Conservation (phyloP, 805 yeast genomes). For the Candida qinlingensis region DNA sequence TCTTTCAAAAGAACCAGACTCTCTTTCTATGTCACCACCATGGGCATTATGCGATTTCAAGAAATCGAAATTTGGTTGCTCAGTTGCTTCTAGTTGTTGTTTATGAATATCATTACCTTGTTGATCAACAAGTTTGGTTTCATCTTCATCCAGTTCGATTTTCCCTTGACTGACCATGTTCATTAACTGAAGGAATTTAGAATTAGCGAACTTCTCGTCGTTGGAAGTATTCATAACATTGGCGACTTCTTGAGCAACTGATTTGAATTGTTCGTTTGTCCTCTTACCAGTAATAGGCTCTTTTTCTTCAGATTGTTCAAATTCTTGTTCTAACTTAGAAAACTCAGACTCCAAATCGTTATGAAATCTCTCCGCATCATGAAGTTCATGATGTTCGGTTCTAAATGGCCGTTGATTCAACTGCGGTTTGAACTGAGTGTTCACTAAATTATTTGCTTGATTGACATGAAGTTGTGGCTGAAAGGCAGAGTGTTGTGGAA, state of each 20-base stretch:
- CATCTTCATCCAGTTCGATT: slow-evolving; percentile 20
- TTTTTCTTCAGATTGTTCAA: background rate
- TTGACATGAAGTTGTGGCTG: slow-evolving; percentile 6
- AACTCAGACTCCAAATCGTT: slow-evolving; percentile 16
- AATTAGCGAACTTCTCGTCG: slow-evolving; percentile 21
- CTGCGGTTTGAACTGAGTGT: slow-evolving; percentile 5
- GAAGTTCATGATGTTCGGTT: slow-evolving; percentile 23
- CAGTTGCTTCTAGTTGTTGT: slow-evolving; percentile 5
- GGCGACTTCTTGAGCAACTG: slow-evolving; percentile 24
- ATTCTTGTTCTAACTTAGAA: slow-evolving; percentile 10
- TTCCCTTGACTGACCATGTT: slow-evolving; percentile 20
- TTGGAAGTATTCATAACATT: slow-evolving; percentile 19
- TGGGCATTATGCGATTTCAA: slow-evolving; percentile 5
- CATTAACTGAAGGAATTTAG: slow-evolving; percentile 24
- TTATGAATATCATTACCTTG: slow-evolving; percentile 23
- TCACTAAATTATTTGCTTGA: slow-evolving; percentile 6
- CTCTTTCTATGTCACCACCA: slow-evolving; percentile 5
- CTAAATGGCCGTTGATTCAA: slow-evolving; percentile 4
- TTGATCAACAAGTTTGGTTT: slow-evolving; percentile 20
- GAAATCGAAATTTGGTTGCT: slow-evolving; percentile 4
- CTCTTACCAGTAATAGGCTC: slow-evolving; percentile 1
- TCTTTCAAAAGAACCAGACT: slow-evolving; percentile 4
- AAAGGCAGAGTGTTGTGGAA: slow-evolving; percentile 1
- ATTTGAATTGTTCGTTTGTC: slow-evolving; percentile 17
- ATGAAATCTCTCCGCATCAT: slow-evolving; percentile 8